Base-by-base conservation (phyloP, 1,284 basidiomycete species). In the Moesziomyces parantarcticus region DNA sequence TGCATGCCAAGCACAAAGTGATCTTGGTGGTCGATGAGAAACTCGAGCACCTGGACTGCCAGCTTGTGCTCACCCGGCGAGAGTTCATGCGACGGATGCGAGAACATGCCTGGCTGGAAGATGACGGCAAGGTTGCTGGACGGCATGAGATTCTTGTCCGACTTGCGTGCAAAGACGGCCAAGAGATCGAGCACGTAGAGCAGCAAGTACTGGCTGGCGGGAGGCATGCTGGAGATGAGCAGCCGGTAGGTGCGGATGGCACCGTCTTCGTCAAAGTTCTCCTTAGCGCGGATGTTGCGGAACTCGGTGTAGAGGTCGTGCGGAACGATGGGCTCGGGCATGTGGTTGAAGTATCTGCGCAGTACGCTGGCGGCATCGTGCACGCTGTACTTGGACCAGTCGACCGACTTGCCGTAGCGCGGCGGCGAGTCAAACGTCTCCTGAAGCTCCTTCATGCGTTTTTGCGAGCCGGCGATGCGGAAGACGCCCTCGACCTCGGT, bases 301-400 rank as follows among this genome's bases (percentile, higher is more conserved):
- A 97, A 97, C 72, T 90, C 88, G 81, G 92, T 89, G 84, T 97
- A 98, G 86, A 94, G 89, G 78, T 91, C 89, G 75, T 91, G 87
- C 21, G 93, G 93, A 84, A 96, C 93, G 73, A 95, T 92, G 46
- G 93, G 92, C 85, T 95, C 93, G 34, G 96, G 94, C 92, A 98
- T 93, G 82, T 92, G 92, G 7, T 95, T 98, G 63, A 99, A 89
- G 85, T 94, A 99, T 85, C 96, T 87, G 61, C 96, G 89, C 82
- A 99, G 92, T 53, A 99, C 93, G 77, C 92, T 96, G 20, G 96
- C 96, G 50, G 97, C 94, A 83, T 99, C 96, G 84, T 99, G 96
- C 3, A 94, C 89, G 34, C 92, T 97, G 85, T 91, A 98, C 21
- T 88, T 88, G 76, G 92, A 90, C 94, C 95, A 98, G 77, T 96